A percentile compares a stretch with the other conserved stretches of the same genome.
These are phyloP conservation scores for Helminthosporium solani DNA, from an alignment of 2,329 filamentous ascomycete species.

Conservation along the genomic window DNA sequence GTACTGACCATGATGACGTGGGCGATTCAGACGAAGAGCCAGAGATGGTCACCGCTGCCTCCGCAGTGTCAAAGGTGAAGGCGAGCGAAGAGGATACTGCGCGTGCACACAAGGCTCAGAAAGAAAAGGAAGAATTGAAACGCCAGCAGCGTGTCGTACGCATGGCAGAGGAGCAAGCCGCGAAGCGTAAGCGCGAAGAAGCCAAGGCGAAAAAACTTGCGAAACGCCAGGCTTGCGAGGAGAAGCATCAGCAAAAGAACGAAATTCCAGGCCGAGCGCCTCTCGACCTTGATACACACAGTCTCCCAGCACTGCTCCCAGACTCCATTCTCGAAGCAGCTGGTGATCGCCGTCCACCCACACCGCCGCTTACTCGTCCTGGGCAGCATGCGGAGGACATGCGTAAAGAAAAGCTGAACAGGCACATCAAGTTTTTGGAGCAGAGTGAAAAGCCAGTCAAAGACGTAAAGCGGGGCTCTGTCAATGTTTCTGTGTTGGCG, in stretches of 20 bases:
- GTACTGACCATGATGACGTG: conserved; percentile 22
- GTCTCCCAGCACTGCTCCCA: conserved; percentile 53
- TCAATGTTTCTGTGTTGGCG: conserved; percentile 53
- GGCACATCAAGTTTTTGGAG: conserved; percentile 52
- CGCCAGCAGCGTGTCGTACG: conserved; percentile 33
- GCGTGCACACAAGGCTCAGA: conserved; percentile 31
- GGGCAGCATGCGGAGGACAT: conserved; percentile 33
- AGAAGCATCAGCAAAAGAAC: background rate
- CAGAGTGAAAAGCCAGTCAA: conserved; percentile 50
- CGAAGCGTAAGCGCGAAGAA: conserved; percentile 32
- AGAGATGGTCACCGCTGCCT: conserved; percentile 38
- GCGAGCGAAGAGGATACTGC: conserved; percentile 31
- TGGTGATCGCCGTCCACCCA: conserved; percentile 47
- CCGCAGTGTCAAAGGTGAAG: conserved; percentile 30
- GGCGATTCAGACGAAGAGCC: conserved; percentile 43
- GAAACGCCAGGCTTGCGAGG: conserved; percentile 4
- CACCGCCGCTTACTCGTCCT: conserved; percentile 39
- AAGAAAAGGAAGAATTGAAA: conserved; percentile 28
- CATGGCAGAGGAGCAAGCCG: conserved; percentile 34
- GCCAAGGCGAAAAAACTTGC: conserved; percentile 34
- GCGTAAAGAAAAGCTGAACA: conserved; percentile 48
- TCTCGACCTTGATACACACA: conserved; percentile 29
- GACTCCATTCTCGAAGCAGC: conserved; percentile 53
- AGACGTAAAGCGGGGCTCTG: conserved; percentile 51
- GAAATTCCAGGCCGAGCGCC: conserved; percentile 7